Base-by-base conservation (phyloP, 495 filamentous ascomycete genomes). In the Aspergillus leporis region DNA sequence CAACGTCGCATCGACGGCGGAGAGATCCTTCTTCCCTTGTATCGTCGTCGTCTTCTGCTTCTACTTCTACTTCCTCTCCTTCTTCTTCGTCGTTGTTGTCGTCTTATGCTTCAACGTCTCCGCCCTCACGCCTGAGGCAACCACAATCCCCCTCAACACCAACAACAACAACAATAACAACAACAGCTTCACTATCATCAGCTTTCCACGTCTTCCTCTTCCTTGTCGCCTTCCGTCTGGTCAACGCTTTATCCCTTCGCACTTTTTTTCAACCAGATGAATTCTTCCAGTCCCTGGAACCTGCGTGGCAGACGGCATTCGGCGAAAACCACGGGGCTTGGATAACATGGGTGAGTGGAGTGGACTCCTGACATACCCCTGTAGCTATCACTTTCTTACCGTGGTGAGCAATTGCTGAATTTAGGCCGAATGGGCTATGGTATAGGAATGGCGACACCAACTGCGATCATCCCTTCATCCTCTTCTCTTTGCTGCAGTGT, bases 251-350 rank as follows among this genome's bases (percentile, higher is more conserved):
- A 56, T 83, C 78, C 51, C 78, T 95, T 40, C 81, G 85, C 51
- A 98, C 94, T n/a, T 99, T 97, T 71, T 99, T 99, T 77, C 94
- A 99, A 71, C 94, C 94, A n/a, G 94, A 99, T 77, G 94, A 99
- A 71, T 98, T 90, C 78, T 99, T 92, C 63, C 94, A 99, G 68
- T 90, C 92, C 6, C 81, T 99, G 12, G 94, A 99, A 69, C 95
- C 94, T 38, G 94, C 94, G 61, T 98, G 93, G 93, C 80, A 87
- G 70, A 78, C 93, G 47, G 88, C 90, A 0, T 98, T 97, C 76
- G 93, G 92, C 9, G 61, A 70, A 14, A 70, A 82, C 18, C 87
- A 87, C 71, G 90, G 90, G 40, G 90, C 92, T 21, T 98, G 92
- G 92, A 80, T 99, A 63, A 99, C 95, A 56, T 99, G 94, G 94